phyloP scores from a whole-genome alignment of 1,284 basidiomycete genomes.

The Pseudozyma hubeiensis region DNA sequence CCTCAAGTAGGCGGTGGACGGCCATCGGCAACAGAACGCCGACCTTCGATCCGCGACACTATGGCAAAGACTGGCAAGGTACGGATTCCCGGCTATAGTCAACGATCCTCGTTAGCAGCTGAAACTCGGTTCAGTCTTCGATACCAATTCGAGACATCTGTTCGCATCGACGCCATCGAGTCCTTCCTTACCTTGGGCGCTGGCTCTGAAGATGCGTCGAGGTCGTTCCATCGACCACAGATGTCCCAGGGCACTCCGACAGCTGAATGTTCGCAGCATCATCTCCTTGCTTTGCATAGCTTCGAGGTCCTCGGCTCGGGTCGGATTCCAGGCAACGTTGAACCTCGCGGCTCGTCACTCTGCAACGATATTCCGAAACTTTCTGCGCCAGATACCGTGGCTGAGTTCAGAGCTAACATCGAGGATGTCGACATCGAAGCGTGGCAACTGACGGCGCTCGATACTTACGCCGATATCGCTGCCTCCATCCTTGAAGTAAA shows the following conservation, averaged over 20 bases:
- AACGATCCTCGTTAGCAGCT: conserved; percentile 34
- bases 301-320: conserved; percentile 42
- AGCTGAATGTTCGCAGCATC: conserved; percentile 41
- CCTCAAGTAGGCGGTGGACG: background rate
- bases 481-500: conserved; percentile 14
- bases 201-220: conserved; percentile 7
- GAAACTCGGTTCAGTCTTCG: conserved; percentile 41
- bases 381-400: conserved; percentile 25
- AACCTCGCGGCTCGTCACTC: conserved; percentile 22
- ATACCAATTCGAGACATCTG: conserved; percentile 48
- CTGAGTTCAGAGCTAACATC: conserved; percentile 46
- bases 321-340: conserved; percentile 29
- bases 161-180: conserved; percentile 49
- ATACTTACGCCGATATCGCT: conserved; percentile 36
- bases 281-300: conserved; percentile 51
- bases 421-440: conserved; percentile 60
- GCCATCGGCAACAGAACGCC: conserved; percentile 11
- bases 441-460: conserved; percentile 51
- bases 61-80: conserved; percentile 40
- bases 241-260: conserved; percentile 6
- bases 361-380: conserved; percentile 25
- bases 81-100: conserved; percentile 38
- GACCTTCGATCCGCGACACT: conserved; percentile 28
- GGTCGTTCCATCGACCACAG: conserved; percentile 9
- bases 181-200: conserved; percentile 36